Percentiles rank a stretch among this genome's conserved stretches.
Conservation (phyloP, 1,284 basidiomycete species). For the Cryptococcus hybrid region DNA sequence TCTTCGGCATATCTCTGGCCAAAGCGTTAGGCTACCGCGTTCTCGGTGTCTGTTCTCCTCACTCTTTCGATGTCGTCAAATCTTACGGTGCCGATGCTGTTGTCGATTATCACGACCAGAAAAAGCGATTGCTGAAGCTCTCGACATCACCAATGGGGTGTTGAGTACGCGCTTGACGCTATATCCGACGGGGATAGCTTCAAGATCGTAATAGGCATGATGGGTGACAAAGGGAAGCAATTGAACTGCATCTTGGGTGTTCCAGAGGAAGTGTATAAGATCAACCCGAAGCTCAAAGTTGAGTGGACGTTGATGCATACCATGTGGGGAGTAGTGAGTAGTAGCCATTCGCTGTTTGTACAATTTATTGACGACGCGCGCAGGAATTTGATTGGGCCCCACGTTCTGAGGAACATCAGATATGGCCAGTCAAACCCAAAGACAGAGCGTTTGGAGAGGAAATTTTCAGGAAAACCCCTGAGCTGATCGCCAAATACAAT, state of each 20-base stretch:
- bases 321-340: constrained; percentile 26
- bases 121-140: constrained; percentile 23
- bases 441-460: constrained; percentile 27
- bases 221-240: constrained; percentile 25
- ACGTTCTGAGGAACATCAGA: constrained; percentile 10
- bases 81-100: constrained; percentile 3
- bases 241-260: constrained; percentile 30
- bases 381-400: constrained; percentile 33
- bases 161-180: constrained; percentile 32
- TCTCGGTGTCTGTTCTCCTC: too few species aligned
- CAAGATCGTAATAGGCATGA: constrained; percentile 22
- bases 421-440: constrained; percentile 19
- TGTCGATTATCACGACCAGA: constrained; percentile 29
- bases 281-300: constrained; percentile 26
- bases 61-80: too few species aligned
- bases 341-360: background rate
- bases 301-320: constrained; percentile 36
- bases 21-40: constrained; percentile 45
- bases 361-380: background rate
- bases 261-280: constrained; percentile 9
- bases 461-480: constrained; percentile 20
- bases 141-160: constrained; percentile 33
- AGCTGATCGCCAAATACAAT: constrained; percentile 18
- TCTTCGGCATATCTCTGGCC: constrained; percentile 54
- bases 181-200: constrained; percentile 31